phyloP scores from a whole-genome alignment of 768 basidiomycete species.

The Naganishia onofrii region DNA sequence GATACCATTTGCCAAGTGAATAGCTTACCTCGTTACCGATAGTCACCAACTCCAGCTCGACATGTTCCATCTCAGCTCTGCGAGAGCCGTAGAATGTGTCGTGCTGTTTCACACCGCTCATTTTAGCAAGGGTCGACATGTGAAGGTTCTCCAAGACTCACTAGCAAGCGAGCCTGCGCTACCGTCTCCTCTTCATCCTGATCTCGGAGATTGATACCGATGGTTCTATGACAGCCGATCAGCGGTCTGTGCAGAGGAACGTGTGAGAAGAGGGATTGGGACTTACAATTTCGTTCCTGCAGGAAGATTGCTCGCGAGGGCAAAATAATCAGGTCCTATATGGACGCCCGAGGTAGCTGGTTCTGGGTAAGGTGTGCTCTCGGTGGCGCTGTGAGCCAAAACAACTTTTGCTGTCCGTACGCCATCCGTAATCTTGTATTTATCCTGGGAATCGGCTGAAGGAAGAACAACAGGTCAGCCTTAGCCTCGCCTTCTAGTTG shows the following conservation, averaged over 20 bases:
- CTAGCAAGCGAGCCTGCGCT: constrained; percentile 26
- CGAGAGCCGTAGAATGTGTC: neutral
- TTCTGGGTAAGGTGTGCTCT: neutral
- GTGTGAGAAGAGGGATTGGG: neutral
- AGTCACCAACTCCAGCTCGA: neutral
- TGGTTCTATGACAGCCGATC: neutral
- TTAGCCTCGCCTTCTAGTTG: neutral
- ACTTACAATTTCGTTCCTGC: constrained; percentile 30
- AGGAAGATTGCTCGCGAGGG: constrained; percentile 30
- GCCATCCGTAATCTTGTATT: neutral
- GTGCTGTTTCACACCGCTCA: neutral
- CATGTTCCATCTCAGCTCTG: neutral
- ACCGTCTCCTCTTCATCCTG: constrained; percentile 28
- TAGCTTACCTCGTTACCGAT: neutral
- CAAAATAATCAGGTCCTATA: constrained; percentile 35
- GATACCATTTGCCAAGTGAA: too few relatives aligned
- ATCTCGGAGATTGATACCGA: neutral
- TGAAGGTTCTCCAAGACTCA: constrained; percentile 9
- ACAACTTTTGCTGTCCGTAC: neutral
- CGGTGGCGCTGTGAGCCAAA: neutral
- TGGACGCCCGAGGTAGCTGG: neutral
- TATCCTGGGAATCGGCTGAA: constrained; percentile 1
- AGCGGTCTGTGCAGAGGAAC: neutral
- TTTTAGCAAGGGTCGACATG: neutral
- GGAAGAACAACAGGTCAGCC: neutral